Base-by-base conservation (phyloP, 257 asterid species). In the Nicotiana tomentosiformis region DNA sequence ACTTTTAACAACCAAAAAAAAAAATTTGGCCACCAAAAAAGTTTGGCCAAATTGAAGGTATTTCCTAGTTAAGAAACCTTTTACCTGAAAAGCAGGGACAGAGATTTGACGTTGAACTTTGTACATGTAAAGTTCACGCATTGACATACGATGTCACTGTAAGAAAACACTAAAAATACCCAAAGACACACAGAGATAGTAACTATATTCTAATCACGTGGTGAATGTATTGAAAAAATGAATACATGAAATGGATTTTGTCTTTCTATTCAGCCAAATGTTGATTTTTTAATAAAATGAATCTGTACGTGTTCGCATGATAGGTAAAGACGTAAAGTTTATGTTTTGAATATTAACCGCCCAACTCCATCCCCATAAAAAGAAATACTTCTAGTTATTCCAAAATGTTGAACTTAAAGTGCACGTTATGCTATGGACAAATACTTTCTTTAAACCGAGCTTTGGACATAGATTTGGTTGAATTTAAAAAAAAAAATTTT, bases 151-250 rank as follows among this genome's bases (percentile, higher is more conserved):
- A 14, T 46, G 15, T 46, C 23, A 6, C 23, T 7, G 39, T 70
- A 20, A 43, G 78, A 23, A 46, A 74, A n/a, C 23, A 72, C 78
- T 20, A 20, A 67, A 72, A 46, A 74, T 23, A 49, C 62, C 20
- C 80, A 51, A 74, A 23, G 16, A 74, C 23, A 74, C 23, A 32
- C 43, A 32, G 10, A 72, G 39, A 46, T 23, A 72, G 53, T 39
- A 61, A 30, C n/a, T 10, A 61, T 37, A 77, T 77, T 77, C 80
- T 55, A 18, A 33, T 77, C 86, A 77, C 83, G 83, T 83, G 86
- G 17, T 64, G 61, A 43, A 64, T 35, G 82, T 37, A 77, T 77
- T 43, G 64, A 14, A 65, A 58, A 30, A 37, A 5, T 32, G 35
- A 17, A 15, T 69, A 53, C 61, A 65, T 15, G 17, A 7, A 55